Percentiles rank a stretch among this genome's conserved stretches.
Evolutionary conservation across 306 rosid species (phyloP).

Genomic region (Argentina anserina): DNA sequence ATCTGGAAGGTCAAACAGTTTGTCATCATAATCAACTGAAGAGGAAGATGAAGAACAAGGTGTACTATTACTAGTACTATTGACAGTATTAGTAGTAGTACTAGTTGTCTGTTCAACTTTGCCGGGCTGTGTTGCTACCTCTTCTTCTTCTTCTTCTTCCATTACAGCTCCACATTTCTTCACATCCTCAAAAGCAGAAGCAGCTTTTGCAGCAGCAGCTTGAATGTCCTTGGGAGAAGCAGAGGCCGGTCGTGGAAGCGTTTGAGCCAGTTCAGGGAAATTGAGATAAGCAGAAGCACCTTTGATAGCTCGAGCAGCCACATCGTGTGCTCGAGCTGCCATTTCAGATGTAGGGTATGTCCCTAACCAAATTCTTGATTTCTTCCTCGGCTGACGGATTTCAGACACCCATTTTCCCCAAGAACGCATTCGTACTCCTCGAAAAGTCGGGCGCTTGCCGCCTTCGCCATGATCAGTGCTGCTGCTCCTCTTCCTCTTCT

Average conservation of each 20-base stretch:
- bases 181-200: slow-evolving; percentile 28
- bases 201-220: slow-evolving; percentile 79
- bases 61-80: background rate
- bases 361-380: slow-evolving; percentile 91
- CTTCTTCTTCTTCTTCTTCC: slow-evolving; percentile 22
- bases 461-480: slow-evolving; percentile 14
- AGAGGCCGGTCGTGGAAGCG: slow-evolving; percentile 63
- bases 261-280: slow-evolving; percentile 58
- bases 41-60: slow-evolving; percentile 24
- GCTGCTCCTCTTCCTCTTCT: slow-evolving; percentile 37
- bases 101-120: background rate
- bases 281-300: slow-evolving; percentile 75
- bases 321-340: slow-evolving; percentile 98
- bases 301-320: slow-evolving; percentile 79
- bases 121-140: slow-evolving; percentile 23
- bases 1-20: slow-evolving; percentile 85
- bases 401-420: slow-evolving; percentile 98
- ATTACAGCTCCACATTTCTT: slow-evolving; percentile 28
- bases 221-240: slow-evolving; percentile 80
- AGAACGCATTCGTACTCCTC: slow-evolving; percentile 76
- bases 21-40: slow-evolving; percentile 27
- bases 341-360: slow-evolving; percentile 78
- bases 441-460: slow-evolving; percentile 45
- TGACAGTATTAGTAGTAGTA: background rate
- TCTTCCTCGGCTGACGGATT: slow-evolving; percentile 85